Base-by-base conservation (phyloP, 148 eudicot species). In the Nepenthes gracilis region DNA sequence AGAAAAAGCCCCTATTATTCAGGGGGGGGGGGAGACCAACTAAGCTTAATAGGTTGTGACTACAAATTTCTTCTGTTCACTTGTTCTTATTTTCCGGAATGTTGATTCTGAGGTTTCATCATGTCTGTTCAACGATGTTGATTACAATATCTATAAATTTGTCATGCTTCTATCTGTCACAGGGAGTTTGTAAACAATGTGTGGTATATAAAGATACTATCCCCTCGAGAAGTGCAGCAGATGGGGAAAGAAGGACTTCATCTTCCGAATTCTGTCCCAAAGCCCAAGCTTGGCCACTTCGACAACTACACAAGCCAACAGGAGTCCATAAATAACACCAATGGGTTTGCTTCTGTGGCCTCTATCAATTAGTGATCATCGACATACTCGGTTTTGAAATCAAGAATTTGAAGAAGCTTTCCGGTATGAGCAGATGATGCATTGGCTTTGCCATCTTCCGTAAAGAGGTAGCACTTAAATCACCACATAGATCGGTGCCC, bases 171-270 rank as follows among this genome's bases (percentile, higher is more conserved):
- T 23, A 12, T 48, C 40, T 43, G 36, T 67, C 58, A 10, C 78
- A 85, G 96, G 77, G 90, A 83, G 74, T 85, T 89, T 59, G 90
- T 85, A 36, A 83, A 83, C 77, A 81, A 76, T 57, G 93, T 89
- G 10, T 78, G 81, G 79, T 86, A 74, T 75, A 88, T 88, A 63
- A 85, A 83, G 83, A 85, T 88, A 62, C 83, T 88, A 40, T 88
- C 96, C 35, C 86, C 86, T 11, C 76, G 73, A 59, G 90, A 85
- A 65, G 87, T 85, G 69, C 93, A 78, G 64, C 85, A 83, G 66
- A 79, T 89, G 96, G 89, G 93, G 36, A 86, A 82, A 76, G 70
- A 74, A 37, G 94, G 88, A 9, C 68, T 76, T 35, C 69, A 81
- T 64, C 83, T 83, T 75, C 79, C 72, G 23, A 79, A 74, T 68